Base-by-base conservation (phyloP, 1,284 basidiomycete species). In the Phenoliferia sp. region DNA sequence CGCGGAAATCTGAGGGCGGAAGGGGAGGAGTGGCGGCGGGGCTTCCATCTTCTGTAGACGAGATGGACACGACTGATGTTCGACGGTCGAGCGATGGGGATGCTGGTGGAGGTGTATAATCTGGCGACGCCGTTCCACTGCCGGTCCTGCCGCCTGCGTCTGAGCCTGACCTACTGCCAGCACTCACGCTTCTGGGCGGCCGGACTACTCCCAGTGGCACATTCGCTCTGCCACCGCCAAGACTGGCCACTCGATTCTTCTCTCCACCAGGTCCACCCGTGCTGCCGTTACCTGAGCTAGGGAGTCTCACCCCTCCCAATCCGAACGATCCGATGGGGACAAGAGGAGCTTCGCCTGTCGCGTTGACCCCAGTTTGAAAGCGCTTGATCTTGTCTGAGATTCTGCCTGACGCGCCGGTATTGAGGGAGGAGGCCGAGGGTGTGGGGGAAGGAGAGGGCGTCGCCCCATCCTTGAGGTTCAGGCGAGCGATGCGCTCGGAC, bases 301-400 rank as follows among this genome's bases (percentile, higher is more conserved):
- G 48, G 31, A 36, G 4, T 56, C 54, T 7, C 59, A 64, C 9
- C 34, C 58, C 22, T 59, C 64, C 70, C n/a, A 66, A 35, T 0
- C 64, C 68, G 58, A 72, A 72, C 15, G 60, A 61, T 4, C 68
- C 68, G 1, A 48, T 44, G 0, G 71, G 71, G 6, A 72, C 35
- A 9, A 72, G 61, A 1, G 71, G 71, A 1, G 22, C 34, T 10
- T 55, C 54, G 7, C 54, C 54, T 16, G 22, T 55, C 54, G 62
- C 52, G 29, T 69, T 67, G 0, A 65, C 70, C 1, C 67, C 62
- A 19, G 44, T 56, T 32, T 68, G 66, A 55, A 72, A 72, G 17
- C 63, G 59, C 12, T 50, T 59, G 60, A 70, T 70, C 61, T 68
- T 70, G 63, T 72, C 71, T 4, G 44, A 48, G 54, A 72, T 65